Evolutionary conservation across 768 basidiomycete species (phyloP), one percentile per base, ranked within the genome.

Genomic region (Trametes gibbosa): DNA sequence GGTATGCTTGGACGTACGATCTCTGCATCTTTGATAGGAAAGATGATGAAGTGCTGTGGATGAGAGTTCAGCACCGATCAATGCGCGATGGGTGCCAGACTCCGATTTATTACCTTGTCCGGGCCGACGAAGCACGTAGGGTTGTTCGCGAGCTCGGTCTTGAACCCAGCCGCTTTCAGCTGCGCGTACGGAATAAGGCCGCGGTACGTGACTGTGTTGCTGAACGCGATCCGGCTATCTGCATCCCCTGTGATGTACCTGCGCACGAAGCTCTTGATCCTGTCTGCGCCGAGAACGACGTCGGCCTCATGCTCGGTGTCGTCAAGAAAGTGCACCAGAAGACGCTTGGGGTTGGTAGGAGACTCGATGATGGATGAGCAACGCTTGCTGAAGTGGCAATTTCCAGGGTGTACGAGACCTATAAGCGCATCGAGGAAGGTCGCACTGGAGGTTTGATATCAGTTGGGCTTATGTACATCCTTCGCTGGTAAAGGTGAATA

Each of bases 321-420:
- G 61, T 85, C 83, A 5, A 75, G 64, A 58, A 85, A 85, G 24
- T 74, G 70, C 2, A 85, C 64, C 10, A 72, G 61, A 6, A 58
- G 9, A 2, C 58, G 61, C 4, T 70, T 71, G 2, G 56, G 24
- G 21, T 56, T 40, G 12, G 70, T 69, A 9, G 50, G 29, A 1
- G 64, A 52, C 9, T 29, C 21, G 3, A 41, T 23, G 10, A 71
- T 42, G 3, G 49, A 21, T 1, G 37, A 69, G 63, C 79, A 81
- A 9, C 81, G 80, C 61, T 81, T 83, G 63, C 79, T 75, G 69
- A 84, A 81, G 62, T 81, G 80, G 4, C 75, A 70, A 32, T 68
- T 65, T 6, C 69, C 64, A 0, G 78, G 73, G 58, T 83, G 75
- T 19, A 84, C 49, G 14, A 78, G 69, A 5, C 73, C 73, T 1